Conservation (phyloP, 2,329 filamentous ascomycete species). For the Leptographium procerum region DNA sequence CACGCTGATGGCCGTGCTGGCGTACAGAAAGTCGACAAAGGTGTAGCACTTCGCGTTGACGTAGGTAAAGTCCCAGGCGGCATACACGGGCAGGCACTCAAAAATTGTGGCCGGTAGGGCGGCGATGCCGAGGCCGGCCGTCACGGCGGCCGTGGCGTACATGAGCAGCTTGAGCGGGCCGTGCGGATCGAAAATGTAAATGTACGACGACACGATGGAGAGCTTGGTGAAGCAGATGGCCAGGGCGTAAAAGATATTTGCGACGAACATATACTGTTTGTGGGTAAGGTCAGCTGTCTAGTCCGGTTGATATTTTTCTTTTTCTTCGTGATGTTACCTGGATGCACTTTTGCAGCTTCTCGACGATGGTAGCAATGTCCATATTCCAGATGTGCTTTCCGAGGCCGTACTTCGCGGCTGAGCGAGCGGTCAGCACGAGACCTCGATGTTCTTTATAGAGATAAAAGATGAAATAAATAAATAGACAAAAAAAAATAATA, state of each 20-base stretch:
- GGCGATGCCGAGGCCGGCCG: slow-evolving; percentile 15
- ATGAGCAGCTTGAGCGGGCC: slow-evolving; percentile 17
- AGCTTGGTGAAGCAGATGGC: slow-evolving; percentile 18
- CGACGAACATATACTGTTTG: slow-evolving; percentile 16
- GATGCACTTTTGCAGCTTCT: slow-evolving; percentile 11
- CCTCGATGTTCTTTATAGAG: too few relatives aligned
- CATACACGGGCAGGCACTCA: slow-evolving; percentile 16
- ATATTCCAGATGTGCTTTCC: slow-evolving; percentile 19
- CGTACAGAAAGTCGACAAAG: slow-evolving; percentile 17
- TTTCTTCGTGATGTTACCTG: neutral
- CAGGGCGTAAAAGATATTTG: slow-evolving; percentile 17
- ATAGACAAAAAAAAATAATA: too few relatives aligned
- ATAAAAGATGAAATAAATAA: too few relatives aligned
- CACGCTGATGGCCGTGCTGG: slow-evolving; percentile 19
- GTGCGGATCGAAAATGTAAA: slow-evolving; percentile 20
- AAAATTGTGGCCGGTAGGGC: slow-evolving; percentile 18
- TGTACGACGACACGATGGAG: slow-evolving; percentile 19
- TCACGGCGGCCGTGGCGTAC: slow-evolving; percentile 19
- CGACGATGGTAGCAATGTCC: slow-evolving; percentile 8
- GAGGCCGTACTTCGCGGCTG: slow-evolving; percentile 14
- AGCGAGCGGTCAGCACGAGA: neutral
- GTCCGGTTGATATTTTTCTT: neutral
- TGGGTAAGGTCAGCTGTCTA: neutral
- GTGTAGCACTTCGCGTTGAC: slow-evolving; percentile 14
- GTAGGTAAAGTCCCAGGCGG: slow-evolving; percentile 18